Conservation (phyloP, 345 rosid species). For the Mallotus nudiflorus region DNA sequence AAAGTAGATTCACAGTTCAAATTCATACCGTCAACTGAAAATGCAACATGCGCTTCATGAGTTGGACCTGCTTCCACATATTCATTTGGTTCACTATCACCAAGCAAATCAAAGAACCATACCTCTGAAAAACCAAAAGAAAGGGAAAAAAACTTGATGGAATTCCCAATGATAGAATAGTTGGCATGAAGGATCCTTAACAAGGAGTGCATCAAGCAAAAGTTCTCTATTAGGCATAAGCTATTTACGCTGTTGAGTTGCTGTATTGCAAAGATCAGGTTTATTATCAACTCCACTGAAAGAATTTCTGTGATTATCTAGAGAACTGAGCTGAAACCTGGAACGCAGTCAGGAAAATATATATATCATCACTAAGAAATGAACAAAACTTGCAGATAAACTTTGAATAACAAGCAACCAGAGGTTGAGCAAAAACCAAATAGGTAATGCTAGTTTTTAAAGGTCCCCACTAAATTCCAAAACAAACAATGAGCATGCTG, state of each 20-base stretch:
- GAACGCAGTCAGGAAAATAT: conserved; percentile 20
- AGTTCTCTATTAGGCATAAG: conserved; percentile 16
- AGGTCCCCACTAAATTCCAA: not conserved
- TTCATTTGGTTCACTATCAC: conserved; percentile 52
- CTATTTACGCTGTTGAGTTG: conserved; percentile 46
- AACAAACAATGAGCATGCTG: not conserved
- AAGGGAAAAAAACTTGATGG: not conserved
- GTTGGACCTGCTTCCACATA: conserved; percentile 35
- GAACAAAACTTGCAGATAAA: conserved; percentile 7
- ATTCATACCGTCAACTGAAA: conserved; percentile 75
- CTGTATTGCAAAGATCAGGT: conserved; percentile 29
- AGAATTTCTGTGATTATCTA: conserved; percentile 26
- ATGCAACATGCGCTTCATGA: conserved; percentile 73
- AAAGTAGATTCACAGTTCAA: not conserved
- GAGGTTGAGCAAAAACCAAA: conserved; percentile 9
- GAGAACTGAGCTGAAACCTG: conserved; percentile 31
- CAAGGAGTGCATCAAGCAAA: conserved; percentile 15
- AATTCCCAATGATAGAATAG: not conserved
- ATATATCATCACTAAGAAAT: conserved; percentile 7
- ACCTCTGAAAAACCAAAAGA: conserved; percentile 43
- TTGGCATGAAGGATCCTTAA: conserved; percentile 14
- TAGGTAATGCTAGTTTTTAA: not conserved
- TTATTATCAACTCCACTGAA: conserved; percentile 27
- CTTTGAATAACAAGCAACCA: not conserved
- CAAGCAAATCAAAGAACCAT: conserved; percentile 74